phyloP scores from a whole-genome alignment of 2,329 filamentous ascomycete species.

The Aureobasidium mangrovei region DNA sequence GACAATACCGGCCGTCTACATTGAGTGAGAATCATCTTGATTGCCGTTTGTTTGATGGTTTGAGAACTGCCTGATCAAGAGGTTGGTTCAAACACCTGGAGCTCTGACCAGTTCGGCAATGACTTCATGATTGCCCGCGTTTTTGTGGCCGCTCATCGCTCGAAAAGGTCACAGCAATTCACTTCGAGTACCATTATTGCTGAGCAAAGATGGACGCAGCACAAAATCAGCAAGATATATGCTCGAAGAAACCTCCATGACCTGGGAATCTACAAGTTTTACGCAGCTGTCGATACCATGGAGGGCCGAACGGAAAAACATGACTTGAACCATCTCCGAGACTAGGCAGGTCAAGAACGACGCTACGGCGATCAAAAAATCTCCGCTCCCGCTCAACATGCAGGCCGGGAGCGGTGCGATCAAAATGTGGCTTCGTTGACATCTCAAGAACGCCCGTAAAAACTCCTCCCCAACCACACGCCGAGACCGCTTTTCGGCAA shows the following conservation, averaged over 20 bases:
- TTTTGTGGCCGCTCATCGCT: neutral
- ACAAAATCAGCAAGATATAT: too few relatives aligned
- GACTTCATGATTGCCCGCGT: constrained; percentile 2
- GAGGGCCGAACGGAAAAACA: neutral
- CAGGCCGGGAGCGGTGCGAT: neutral
- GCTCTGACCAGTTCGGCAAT: constrained; percentile 6
- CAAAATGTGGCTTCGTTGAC: neutral
- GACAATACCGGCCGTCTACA: constrained; percentile 2
- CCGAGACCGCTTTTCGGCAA: constrained; percentile 2
- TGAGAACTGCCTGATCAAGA: neutral
- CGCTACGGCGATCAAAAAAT: constrained; percentile 8
- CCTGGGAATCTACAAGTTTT: too few relatives aligned
- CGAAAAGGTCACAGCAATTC: neutral
- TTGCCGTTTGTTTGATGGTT: neutral
- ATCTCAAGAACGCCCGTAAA: neutral
- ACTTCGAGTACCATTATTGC: too few relatives aligned
- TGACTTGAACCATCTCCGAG: neutral
- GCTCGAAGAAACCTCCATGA: too few relatives aligned
- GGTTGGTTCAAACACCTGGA: neutral
- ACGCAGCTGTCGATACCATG: too few relatives aligned
- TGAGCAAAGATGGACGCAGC: too few relatives aligned
- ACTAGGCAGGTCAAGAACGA: neutral
- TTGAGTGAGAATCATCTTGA: constrained; percentile 11
- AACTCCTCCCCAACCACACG: neutral
- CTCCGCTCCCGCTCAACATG: constrained; percentile 5